phyloP scores from a whole-genome alignment of 2,329 filamentous ascomycete species.

The Verticillium isaacii region DNA sequence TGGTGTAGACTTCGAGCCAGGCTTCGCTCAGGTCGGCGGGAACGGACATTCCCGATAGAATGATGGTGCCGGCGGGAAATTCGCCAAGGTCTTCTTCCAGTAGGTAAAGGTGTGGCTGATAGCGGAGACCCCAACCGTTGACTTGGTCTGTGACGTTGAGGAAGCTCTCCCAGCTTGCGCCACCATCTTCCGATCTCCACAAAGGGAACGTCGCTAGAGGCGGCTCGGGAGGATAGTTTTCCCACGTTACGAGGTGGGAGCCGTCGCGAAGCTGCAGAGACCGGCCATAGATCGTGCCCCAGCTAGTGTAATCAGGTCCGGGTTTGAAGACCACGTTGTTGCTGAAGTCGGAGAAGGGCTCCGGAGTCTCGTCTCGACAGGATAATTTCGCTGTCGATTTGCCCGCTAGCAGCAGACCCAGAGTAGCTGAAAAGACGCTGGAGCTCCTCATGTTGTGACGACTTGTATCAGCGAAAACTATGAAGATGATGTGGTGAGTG shows the following conservation, averaged over 20 bases:
- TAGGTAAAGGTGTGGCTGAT: constrained; percentile 65
- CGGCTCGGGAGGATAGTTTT: constrained; percentile 52
- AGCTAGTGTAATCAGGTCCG: constrained; percentile 2
- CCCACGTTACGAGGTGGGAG: constrained; percentile 41
- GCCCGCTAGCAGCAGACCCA: background rate
- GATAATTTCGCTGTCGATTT: background rate
- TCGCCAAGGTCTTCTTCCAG: constrained; percentile 53
- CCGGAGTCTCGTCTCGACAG: background rate
- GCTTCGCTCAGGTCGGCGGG: constrained; percentile 56
- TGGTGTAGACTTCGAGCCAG: constrained; percentile 66
- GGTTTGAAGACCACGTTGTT: constrained; percentile 4
- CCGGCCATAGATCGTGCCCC: background rate
- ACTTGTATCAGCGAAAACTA: background rate
- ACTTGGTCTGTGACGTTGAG: constrained; percentile 58
- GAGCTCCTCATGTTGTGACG: background rate
- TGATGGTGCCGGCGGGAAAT: constrained; percentile 57
- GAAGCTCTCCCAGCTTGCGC: constrained; percentile 59
- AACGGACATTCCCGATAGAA: constrained; percentile 57
- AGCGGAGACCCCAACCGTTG: constrained; percentile 61
- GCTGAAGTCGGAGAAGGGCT: constrained; percentile 1
- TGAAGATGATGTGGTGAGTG: no score
- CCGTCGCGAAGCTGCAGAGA: background rate
- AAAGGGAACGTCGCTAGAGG: constrained; percentile 51
- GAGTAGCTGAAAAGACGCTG: background rate
- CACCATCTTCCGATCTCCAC: constrained; percentile 46